Evolutionary conservation across 108 stramenopile genomes (phyloP), one percentile per base, ranked within the genome.

Genomic region (Cyclotella cryptica): DNA sequence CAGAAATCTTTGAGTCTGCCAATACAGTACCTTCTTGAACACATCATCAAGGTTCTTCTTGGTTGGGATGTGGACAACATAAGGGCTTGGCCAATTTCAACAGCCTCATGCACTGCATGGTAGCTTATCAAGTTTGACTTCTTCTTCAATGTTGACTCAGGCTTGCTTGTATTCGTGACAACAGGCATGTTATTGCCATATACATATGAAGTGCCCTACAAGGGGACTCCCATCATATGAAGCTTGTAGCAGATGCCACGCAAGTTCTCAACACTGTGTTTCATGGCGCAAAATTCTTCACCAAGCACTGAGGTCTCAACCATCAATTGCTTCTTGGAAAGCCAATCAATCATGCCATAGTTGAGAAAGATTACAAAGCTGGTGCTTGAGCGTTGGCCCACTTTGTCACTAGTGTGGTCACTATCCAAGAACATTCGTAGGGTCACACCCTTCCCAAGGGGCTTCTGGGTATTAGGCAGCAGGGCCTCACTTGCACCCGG

Each of bases 31-130:
- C 53, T 86, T 89, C 7, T 86, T 86, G 0, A 82, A 29, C 21
- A 89, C 44, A 59, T 89, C 86, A 28, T 83, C 83, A 61, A 64
- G 63, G 35, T 89, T 89, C 21, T 72, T 47, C 12, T 84, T 39
- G 9, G 71, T 40, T 14, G 13, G 28, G 14, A 78, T 75, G 44
- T 84, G 71, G 11, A 68, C 47, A 21, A 75, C 58, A n/a, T n/a
- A 10, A 58, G 21, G 17, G 53, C 53, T 15, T 64, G 84, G 6
- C 35, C 35, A 2, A 35, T 35, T 35, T 2, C 35, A 35, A 35
- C 35, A 35, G 35, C 35, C 35, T 35, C 35, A 35, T 35, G n/a
- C n/a, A n/a, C 6, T 35, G 35, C 35, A 35, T 35, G 35, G 6
- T 35, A 35, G 6, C 35, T 5, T 2, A 35, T 35, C 6, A 6